These are phyloP conservation scores for Kwoniella bestiolae DNA, from an alignment of 768 basidiomycete species.

Conservation along the genomic window DNA sequence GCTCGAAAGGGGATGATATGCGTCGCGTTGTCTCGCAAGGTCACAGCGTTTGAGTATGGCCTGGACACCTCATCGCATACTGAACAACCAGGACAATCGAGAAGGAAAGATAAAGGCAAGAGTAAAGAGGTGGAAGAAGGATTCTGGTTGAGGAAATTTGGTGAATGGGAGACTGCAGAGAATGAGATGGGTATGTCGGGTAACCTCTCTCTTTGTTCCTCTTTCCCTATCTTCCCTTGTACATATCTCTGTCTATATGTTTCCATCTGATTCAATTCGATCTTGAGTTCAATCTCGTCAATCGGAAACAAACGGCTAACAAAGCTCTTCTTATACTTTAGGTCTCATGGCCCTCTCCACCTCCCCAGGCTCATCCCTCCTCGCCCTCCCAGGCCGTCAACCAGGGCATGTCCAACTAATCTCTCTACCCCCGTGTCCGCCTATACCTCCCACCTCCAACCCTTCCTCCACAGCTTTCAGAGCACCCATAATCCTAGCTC, in stretches of 20 bases:
- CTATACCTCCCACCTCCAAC: conserved; percentile 5
- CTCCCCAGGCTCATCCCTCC: conserved; percentile 43
- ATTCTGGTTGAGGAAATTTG: conserved; percentile 47
- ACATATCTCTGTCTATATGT: no score
- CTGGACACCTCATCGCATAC: not conserved
- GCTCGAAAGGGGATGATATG: conserved; percentile 38
- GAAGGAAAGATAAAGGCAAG: conserved; percentile 35
- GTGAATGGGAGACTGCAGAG: conserved; percentile 55
- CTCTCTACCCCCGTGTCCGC: conserved; percentile 47
- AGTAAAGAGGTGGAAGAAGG: conserved; percentile 17
- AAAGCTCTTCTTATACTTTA: no score
- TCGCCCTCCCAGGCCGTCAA: conserved; percentile 58
- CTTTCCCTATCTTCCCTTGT: not conserved
- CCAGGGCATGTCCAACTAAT: conserved; percentile 57
- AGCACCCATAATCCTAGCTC: conserved; percentile 57
- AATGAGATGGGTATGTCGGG: conserved; percentile 51
- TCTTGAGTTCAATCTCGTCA: no score
- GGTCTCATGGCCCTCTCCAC: conserved; percentile 54
- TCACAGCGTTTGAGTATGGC: conserved; percentile 51
- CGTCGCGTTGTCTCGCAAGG: conserved; percentile 42
- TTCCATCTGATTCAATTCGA: no score
- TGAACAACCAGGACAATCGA: not conserved
- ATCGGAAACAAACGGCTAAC: no score
- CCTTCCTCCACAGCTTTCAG: conserved; percentile 38
- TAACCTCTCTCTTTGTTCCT: not conserved